A percentile compares a stretch with the other conserved stretches of the same genome.
Conservation (phyloP, 148 eudicot genomes). For the Salicornia ramosissima region DNA sequence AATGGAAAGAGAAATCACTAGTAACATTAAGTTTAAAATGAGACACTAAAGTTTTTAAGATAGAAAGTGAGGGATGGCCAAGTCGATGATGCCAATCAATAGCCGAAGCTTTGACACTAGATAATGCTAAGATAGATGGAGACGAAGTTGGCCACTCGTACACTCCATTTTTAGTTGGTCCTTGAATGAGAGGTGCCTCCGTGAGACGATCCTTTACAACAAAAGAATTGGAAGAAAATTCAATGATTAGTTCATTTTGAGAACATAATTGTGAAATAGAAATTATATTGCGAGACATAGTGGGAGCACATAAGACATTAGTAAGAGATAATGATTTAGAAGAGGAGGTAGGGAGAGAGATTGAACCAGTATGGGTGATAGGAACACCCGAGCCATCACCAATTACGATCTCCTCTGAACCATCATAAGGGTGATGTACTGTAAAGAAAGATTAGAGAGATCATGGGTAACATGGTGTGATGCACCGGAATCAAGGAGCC, state of each 20-base stretch:
- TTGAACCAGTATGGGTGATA: no score
- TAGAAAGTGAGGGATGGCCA: not conserved
- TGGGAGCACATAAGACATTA: not conserved
- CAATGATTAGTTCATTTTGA: not conserved
- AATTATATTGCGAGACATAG: not conserved
- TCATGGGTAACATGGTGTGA: constrained; percentile 9
- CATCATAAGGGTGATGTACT: constrained; percentile 19
- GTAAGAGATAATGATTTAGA: not conserved
- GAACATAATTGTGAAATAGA: not conserved
- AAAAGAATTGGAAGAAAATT: not conserved
- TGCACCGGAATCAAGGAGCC: constrained; percentile 12
- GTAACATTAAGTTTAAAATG: not conserved
- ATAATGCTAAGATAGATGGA: not conserved
- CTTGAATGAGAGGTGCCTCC: not conserved
- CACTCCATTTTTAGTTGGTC: not conserved
- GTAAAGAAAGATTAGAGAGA: not conserved
- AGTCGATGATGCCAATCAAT: not conserved
- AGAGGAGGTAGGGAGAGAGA: no score
- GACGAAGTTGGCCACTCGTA: not conserved
- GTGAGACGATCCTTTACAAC: not conserved
- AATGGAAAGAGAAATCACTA: not conserved
- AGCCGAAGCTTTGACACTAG: not conserved
- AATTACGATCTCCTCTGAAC: constrained; percentile 16
- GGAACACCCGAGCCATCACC: constrained; percentile 9
- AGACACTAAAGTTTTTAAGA: not conserved